A percentile compares a stretch with the other conserved stretches of the same genome.
These are phyloP conservation scores for Talaromyces sp. DNA, from an alignment of 2,329 filamentous ascomycete species.

Conservation along the genomic window DNA sequence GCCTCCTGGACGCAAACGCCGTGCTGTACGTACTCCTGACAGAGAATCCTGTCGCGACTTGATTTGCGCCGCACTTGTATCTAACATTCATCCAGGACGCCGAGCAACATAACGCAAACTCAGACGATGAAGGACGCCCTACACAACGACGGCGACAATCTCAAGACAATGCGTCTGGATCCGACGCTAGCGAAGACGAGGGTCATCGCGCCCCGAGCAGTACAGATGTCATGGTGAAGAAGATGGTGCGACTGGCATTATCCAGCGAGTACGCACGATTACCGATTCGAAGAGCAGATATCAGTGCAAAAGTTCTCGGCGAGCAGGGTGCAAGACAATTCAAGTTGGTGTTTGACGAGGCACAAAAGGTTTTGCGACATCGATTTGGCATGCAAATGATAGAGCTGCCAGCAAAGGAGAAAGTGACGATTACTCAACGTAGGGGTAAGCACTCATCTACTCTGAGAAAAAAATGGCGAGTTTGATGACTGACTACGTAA, in stretches of 20 bases:
- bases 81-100: background rate
- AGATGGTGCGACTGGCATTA: slow-evolving; percentile 61
- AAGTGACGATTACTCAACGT: slow-evolving; percentile 74
- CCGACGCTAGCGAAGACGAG: slow-evolving; percentile 22
- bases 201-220: slow-evolving; percentile 30
- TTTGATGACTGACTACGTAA: background rate
- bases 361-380: slow-evolving; percentile 67
- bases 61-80: background rate
- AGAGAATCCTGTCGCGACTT: background rate
- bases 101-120: slow-evolving; percentile 27
- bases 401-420: slow-evolving; percentile 78
- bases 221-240: slow-evolving; percentile 54
- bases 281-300: slow-evolving; percentile 58
- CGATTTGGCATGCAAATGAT: slow-evolving; percentile 92
- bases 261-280: slow-evolving; percentile 60
- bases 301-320: slow-evolving; percentile 68
- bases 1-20: slow-evolving; percentile 22
- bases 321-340: slow-evolving; percentile 67
- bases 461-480: background rate
- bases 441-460: slow-evolving; percentile 56
- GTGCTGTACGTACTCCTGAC: slow-evolving; percentile 18
- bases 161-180: slow-evolving; percentile 18
- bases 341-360: slow-evolving; percentile 70
- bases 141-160: slow-evolving; percentile 17
- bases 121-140: slow-evolving; percentile 4